Conservation (phyloP, 495 filamentous ascomycete genomes). For the Tuber umbilicatum region DNA sequence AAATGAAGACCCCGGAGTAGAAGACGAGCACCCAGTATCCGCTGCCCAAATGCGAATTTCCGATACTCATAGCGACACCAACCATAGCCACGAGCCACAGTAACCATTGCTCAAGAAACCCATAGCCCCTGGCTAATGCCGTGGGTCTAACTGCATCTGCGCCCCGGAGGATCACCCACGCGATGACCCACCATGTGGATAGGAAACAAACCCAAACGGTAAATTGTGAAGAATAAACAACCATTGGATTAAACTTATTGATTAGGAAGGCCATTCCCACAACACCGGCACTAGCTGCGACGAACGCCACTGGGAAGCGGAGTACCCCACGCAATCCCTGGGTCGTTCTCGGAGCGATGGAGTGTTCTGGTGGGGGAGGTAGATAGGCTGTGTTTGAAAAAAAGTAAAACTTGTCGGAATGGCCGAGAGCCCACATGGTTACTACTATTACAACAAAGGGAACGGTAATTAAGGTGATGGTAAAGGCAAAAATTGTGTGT, state of each 20-base stretch:
- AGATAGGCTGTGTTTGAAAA: constrained; percentile 58
- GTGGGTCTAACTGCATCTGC: constrained; percentile 78
- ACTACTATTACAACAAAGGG: constrained; percentile 64
- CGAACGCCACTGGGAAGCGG: constrained; percentile 71
- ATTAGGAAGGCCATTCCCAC: constrained; percentile 71
- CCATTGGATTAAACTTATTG: constrained; percentile 74
- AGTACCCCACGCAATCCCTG: constrained; percentile 75
- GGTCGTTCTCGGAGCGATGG: constrained; percentile 57
- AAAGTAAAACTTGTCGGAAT: constrained; percentile 71
- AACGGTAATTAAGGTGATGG: constrained; percentile 71
- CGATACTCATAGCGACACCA: constrained; percentile 64
- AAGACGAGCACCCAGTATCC: constrained; percentile 81
- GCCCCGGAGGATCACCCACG: constrained; percentile 78
- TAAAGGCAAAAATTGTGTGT: constrained; percentile 78
- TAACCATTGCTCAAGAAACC: constrained; percentile 73
- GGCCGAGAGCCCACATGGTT: constrained; percentile 60
- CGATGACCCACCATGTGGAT: constrained; percentile 67
- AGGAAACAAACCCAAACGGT: constrained; percentile 82
- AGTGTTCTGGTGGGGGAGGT: constrained; percentile 53
- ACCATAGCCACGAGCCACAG: constrained; percentile 67
- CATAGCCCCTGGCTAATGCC: constrained; percentile 75
- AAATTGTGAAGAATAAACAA: constrained; percentile 79
- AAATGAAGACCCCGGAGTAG: constrained; percentile 65
- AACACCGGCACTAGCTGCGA: constrained; percentile 59
- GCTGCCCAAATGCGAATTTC: constrained; percentile 56